Base-by-base conservation (phyloP, 140 eudicot species). In the Stevia rebaudiana region DNA sequence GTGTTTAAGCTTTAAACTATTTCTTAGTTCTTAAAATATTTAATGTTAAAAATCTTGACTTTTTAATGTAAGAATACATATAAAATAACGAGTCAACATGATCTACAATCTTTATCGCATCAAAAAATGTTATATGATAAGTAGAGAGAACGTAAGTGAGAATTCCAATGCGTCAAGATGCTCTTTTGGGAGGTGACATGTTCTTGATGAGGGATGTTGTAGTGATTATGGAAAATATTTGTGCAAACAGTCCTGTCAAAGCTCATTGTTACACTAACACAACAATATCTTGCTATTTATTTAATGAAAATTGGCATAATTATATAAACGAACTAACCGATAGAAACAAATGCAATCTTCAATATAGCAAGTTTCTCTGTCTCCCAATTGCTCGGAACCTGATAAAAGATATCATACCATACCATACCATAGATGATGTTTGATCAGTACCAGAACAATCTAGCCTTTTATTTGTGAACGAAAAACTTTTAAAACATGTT, bases 101-200 rank as follows among this genome's bases (percentile, higher is more conserved):
- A 28, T 28, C 33, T 28, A 4, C 33, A 4, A 28, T 28, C 33
- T 28, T 28, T 4, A 28, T 28, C 33, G 4, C 33, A 28, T 28
- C 4, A 28, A n/a, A n/a, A n/a, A n/a, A n/a, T n/a, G n/a, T n/a
- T n/a, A n/a, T n/a, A n/a, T n/a, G n/a, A n/a, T n/a, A n/a, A n/a
- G n/a, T n/a, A n/a, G n/a, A n/a, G n/a, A n/a, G n/a, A n/a, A n/a
- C n/a, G n/a, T n/a, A n/a, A n/a, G n/a, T n/a, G n/a, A n/a, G n/a
- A n/a, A n/a, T n/a, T 58, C 12, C 44, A 72, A 49, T 55, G 42
- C 52, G 24, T 85, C 71, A 86, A 35, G 90, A 75, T 57, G 90
- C 79, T 75, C 88, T 79, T 81, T 79, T 86, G 39, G 91, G 95
- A 53, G 90, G 90, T 52, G 90, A 76, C 95, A 87, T 87, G 47